Percentiles rank a stretch among this genome's conserved stretches.
Evolutionary conservation across 2,329 filamentous ascomycete genomes (phyloP).

Genomic region (Fonsecaea pugnacius): DNA sequence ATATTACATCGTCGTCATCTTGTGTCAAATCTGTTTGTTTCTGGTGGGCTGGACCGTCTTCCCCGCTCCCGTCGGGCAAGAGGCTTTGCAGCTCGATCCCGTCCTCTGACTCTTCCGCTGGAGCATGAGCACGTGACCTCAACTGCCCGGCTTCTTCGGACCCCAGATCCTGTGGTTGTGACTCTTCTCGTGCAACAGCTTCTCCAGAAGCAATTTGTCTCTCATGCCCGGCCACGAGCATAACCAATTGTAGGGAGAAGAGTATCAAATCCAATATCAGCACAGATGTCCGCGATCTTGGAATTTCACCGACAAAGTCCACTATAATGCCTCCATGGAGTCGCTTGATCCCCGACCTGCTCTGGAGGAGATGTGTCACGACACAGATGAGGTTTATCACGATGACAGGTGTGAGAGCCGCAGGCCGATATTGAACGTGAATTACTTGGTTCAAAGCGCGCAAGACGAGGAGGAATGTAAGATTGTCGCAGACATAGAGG

Average conservation of each 20-base stretch:
- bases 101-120: conserved; percentile 19
- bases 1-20: conserved; percentile 31
- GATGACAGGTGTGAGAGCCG: conserved; percentile 58
- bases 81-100: conserved; percentile 34
- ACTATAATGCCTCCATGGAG: conserved; percentile 67
- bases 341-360: conserved; percentile 54
- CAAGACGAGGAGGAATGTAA: conserved; percentile 53
- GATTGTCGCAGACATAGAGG: conserved; percentile 68
- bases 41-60: conserved; percentile 1
- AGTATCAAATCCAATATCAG: conserved; percentile 59
- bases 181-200: conserved; percentile 25
- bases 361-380: conserved; percentile 60
- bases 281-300: conserved; percentile 59
- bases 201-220: conserved; percentile 48
- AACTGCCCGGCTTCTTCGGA: conserved; percentile 60
- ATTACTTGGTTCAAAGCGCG: conserved; percentile 61
- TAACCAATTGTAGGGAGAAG: conserved; percentile 60
- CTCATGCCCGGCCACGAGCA: conserved; percentile 60
- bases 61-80: conserved; percentile 20
- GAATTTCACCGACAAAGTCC: conserved; percentile 67
- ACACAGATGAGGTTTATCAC: conserved; percentile 61
- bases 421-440: conserved; percentile 63
- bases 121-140: conserved; percentile 13
- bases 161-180: conserved; percentile 58
- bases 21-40: conserved; percentile 1